Conservation (phyloP, 106 monocot genomes). For the Dendrobium nobile region DNA sequence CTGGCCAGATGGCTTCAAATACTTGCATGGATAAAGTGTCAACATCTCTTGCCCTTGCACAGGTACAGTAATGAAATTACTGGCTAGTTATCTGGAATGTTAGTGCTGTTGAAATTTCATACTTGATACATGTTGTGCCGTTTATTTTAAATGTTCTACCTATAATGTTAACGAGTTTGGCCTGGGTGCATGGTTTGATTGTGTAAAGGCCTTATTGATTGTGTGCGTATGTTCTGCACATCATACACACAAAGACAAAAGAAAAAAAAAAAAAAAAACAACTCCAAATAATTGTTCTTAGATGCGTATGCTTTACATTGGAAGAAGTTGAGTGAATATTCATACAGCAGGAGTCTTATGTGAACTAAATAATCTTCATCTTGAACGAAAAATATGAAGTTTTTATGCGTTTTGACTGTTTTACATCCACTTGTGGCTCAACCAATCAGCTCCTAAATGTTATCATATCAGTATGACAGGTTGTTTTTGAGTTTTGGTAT, state of each 20-base stretch:
- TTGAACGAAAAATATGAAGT: not conserved
- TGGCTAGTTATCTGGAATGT: not conserved
- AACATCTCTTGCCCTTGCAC: slow-evolving; percentile 59
- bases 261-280: no score
- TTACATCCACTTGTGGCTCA: not conserved
- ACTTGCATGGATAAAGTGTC: slow-evolving; percentile 87
- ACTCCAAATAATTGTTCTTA: no score
- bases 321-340: not conserved
- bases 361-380: not conserved
- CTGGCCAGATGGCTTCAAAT: slow-evolving; percentile 67
- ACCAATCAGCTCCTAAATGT: not conserved
- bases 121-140: no score
- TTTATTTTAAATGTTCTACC: not conserved
- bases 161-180: not conserved
- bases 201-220: not conserved
- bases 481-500: not conserved
- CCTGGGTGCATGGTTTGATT: not conserved
- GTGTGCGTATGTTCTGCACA: not conserved
- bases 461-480: not conserved
- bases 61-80: slow-evolving; percentile 39
- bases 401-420: not conserved
- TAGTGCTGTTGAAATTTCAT: not conserved
- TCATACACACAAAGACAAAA: no score
- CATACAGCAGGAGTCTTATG: no score
- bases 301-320: not conserved